Base-by-base conservation (phyloP, 164 flowering plant species). In the Annona squamosa region DNA sequence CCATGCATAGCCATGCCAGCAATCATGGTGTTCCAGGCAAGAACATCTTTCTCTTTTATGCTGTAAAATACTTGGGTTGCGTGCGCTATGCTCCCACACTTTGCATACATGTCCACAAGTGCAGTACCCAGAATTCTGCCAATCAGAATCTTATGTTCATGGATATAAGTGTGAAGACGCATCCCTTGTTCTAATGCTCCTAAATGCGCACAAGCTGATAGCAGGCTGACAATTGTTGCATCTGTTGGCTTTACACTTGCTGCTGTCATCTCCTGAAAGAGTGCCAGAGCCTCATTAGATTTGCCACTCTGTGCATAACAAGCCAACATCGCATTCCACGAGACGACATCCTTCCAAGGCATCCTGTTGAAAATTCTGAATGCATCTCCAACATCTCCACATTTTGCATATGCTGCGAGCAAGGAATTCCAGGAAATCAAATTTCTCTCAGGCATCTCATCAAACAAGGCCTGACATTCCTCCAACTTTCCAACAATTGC, bases 381-480 rank as follows among this genome's bases (percentile, higher is more conserved):
- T 2, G 83, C 83, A 48, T 56, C 76, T 61, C 71, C 77, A 16
- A 79, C 73, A 48, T 77, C 74, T 42, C 83, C 83, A 75, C 80
- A 77, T 63, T 83, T 81, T 7, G 76, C 80, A 72, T 77, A 78
- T 16, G 73, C 84, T 0, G 84, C 74, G 47, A 83, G 65, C 86
- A 83, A 75, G 1, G 86, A 77, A 71, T 83, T 83, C 86, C 86
- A 83, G n/a, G 84, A 82, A 17, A 75, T 71, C 63, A 79, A 18
- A 71, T 77, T 79, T 63, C 70, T 79, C 4, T 59, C 65, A 47
- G 84, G 82, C 77, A 79, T 82, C 71, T 77, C 79, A 66, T 79
- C 76, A 41, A 82, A 82, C 79, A 82, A 48, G 17, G 26, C 75
- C 77, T 44, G 65, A 4, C 81, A 78, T 73, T 73, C 77, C n/a